phyloP scores from a whole-genome alignment of 2,329 filamentous ascomycete species.

The Calonectria multiphialidica region DNA sequence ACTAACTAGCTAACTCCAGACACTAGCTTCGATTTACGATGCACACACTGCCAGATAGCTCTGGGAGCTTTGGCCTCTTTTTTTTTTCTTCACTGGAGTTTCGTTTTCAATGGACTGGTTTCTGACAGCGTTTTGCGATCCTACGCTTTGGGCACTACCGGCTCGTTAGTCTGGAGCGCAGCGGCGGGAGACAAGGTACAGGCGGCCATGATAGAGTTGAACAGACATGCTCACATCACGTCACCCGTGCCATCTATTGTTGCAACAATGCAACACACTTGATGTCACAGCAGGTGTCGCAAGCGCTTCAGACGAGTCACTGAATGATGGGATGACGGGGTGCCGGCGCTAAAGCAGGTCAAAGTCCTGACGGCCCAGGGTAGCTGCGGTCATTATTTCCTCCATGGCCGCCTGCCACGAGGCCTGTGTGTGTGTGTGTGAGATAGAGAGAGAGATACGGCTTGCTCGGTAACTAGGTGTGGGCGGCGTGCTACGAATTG shows the following conservation, averaged over 20 bases:
- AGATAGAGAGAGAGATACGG: not conserved
- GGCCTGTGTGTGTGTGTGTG: too few species aligned
- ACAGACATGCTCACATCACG: not conserved
- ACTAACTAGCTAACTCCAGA: not conserved
- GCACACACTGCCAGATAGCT: not conserved
- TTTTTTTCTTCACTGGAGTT: not conserved
- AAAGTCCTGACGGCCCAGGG: not conserved
- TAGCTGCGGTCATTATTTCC: not conserved
- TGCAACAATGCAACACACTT: not conserved
- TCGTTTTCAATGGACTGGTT: not conserved
- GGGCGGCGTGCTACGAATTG: too few species aligned
- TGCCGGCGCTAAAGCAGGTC: conserved; percentile 1
- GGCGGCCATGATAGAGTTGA: not conserved
- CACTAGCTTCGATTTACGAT: not conserved
- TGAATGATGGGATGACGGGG: conserved; percentile 1
- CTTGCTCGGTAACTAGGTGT: not conserved
- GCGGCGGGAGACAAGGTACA: not conserved
- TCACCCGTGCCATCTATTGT: not conserved
- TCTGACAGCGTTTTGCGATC: not conserved
- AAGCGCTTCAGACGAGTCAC: not conserved
- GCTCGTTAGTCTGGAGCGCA: not conserved
- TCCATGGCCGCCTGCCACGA: not conserved
- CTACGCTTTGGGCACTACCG: not conserved
- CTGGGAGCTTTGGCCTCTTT: not conserved
- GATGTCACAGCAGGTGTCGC: not conserved